Conservation (phyloP, 352 stramenopile species). For the Elongisporangium undulatum region DNA sequence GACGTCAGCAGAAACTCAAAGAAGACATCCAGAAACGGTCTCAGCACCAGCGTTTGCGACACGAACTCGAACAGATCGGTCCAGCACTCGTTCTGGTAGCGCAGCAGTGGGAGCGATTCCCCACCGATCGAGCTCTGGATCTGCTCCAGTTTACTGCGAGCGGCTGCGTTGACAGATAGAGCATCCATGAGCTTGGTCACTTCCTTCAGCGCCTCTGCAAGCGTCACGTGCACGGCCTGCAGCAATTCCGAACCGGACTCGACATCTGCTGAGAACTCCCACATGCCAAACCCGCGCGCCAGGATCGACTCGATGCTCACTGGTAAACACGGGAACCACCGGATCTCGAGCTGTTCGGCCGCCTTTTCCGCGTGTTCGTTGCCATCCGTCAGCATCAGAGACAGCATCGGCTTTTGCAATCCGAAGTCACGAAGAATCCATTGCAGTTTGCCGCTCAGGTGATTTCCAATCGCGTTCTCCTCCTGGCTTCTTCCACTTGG, state of each 20-base stretch:
- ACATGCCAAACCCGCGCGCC: constrained; percentile 6
- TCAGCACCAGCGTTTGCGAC: constrained; percentile 12
- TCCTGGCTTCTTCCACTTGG: neutral
- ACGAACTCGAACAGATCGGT: constrained; percentile 19
- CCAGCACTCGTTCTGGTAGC: constrained; percentile 8
- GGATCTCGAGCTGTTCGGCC: neutral
- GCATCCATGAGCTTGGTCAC: neutral
- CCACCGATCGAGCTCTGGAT: constrained; percentile 6
- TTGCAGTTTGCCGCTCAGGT: constrained; percentile 6
- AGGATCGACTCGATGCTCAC: constrained; percentile 12
- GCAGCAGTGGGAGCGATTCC: neutral
- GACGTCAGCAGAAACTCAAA: constrained; percentile 8
- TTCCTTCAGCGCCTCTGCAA: constrained; percentile 2
- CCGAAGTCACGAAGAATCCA: constrained; percentile 15
- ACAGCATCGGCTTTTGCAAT: constrained; percentile 10
- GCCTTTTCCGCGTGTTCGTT: constrained; percentile 5
- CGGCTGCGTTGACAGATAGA: neutral
- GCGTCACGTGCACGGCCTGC: neutral
- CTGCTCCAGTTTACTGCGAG: constrained; percentile 4
- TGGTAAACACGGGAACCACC: constrained; percentile 4
- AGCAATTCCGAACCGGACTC: neutral
- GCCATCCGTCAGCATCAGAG: constrained; percentile 10
- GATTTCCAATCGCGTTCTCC: neutral
- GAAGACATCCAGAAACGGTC: constrained; percentile 14
- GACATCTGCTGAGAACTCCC: neutral